Conservation (phyloP, 352 stramenopile species). For the Phytopythium ostracodes region DNA sequence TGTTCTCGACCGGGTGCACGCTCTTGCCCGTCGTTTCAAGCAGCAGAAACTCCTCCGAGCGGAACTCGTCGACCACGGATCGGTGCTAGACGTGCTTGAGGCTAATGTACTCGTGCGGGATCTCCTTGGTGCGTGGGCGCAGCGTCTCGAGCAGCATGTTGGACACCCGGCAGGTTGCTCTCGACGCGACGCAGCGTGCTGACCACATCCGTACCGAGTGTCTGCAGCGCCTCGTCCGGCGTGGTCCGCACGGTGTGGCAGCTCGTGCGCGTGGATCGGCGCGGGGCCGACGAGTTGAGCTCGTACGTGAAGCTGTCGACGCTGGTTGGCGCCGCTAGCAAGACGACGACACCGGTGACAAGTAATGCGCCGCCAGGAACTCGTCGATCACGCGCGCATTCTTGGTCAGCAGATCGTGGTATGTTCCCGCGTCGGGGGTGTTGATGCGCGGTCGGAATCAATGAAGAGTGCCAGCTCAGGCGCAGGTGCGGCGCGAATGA, state of each 20-base stretch:
- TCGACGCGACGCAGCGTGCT: constrained; percentile 50
- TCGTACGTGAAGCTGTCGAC: constrained; percentile 45
- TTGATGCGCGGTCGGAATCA: neutral
- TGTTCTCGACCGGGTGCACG: constrained; percentile 30
- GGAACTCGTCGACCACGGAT: constrained; percentile 46
- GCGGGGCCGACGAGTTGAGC: constrained; percentile 31
- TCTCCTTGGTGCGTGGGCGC: constrained; percentile 57
- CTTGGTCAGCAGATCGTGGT: constrained; percentile 13
- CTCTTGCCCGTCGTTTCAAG: constrained; percentile 52
- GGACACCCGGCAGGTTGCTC: constrained; percentile 45
- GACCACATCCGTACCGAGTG: constrained; percentile 48
- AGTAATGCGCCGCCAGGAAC: constrained; percentile 8
- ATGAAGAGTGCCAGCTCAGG: constrained; percentile 4
- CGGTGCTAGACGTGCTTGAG: constrained; percentile 79
- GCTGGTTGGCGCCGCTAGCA: constrained; percentile 34
- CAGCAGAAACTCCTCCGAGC: constrained; percentile 62
- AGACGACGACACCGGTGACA: constrained; percentile 17
- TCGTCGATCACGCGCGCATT: constrained; percentile 10
- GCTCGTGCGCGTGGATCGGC: constrained; percentile 43
- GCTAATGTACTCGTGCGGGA: constrained; percentile 64
- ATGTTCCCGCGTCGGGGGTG: neutral
- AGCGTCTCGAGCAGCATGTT: constrained; percentile 68
- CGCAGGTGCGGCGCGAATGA: constrained; percentile 7
- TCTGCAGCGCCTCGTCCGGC: constrained; percentile 52
- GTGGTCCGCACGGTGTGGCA: constrained; percentile 56